These are phyloP conservation scores for Emergomyces orientalis DNA, from an alignment of 2,329 filamentous ascomycete species.

Conservation along the genomic window DNA sequence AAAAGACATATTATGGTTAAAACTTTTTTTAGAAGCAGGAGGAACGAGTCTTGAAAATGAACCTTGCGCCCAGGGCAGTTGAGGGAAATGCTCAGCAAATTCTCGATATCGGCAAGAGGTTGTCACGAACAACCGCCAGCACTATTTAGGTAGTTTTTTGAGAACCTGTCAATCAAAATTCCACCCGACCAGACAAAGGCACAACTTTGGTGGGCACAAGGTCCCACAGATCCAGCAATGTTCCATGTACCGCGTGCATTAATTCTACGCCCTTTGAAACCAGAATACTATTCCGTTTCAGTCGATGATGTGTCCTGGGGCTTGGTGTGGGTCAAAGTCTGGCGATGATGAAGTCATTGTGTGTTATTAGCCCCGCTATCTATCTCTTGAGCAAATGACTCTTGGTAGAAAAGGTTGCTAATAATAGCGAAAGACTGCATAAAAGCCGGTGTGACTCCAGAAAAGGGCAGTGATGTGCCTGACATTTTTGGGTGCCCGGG, in stretches of 20 bases:
- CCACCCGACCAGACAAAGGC: neutral
- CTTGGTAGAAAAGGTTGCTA: neutral
- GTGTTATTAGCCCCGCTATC: neutral
- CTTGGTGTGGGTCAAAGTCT: neutral
- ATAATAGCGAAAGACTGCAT: neutral
- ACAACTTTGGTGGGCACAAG: neutral
- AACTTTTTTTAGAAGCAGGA: neutral
- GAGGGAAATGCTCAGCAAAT: neutral
- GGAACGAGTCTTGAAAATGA: neutral
- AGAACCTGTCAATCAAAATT: neutral
- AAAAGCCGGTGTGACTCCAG: neutral
- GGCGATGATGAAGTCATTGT: neutral
- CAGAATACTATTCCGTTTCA: neutral
- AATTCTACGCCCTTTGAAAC: neutral
- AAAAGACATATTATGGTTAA: no score
- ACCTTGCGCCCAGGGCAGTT: no score
- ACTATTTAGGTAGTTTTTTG: neutral
- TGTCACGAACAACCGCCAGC: neutral
- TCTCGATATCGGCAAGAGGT: neutral
- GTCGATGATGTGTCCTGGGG: neutral
- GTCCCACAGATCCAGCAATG: neutral
- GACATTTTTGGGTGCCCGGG: neutral
- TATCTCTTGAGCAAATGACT: neutral
- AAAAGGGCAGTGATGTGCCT: neutral
- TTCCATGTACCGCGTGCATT: conserved; percentile 4